Percentiles rank a stretch among this genome's conserved stretches.
Conservation (phyloP, 2,329 filamentous ascomycete species). For the Gaeumannomyces sp. region DNA sequence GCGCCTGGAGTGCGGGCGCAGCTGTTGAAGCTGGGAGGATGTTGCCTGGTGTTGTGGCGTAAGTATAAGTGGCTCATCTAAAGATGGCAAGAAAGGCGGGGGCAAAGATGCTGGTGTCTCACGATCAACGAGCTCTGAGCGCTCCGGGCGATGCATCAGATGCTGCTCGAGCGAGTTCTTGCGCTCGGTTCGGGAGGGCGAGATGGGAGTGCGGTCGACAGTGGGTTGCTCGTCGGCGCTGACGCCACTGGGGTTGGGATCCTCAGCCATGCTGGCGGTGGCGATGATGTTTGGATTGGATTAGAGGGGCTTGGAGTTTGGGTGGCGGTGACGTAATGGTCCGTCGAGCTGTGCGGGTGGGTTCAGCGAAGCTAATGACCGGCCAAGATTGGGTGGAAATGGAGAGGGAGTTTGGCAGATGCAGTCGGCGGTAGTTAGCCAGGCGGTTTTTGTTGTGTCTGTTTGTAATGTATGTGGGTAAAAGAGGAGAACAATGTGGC, state of each 20-base stretch:
- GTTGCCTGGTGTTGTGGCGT: slow-evolving; percentile 53
- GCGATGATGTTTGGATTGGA: background rate
- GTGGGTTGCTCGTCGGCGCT: slow-evolving; percentile 18
- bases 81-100: slow-evolving; percentile 13
- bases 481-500: background rate
- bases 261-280: slow-evolving; percentile 26
- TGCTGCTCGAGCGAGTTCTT: slow-evolving; percentile 69
- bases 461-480: no score
- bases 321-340: background rate
- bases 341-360: no score
- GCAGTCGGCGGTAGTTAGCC: no score
- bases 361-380: no score
- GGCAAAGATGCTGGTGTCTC: slow-evolving; percentile 23
- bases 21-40: slow-evolving; percentile 76
- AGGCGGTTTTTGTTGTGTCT: no score
- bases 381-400: background rate
- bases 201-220: slow-evolving; percentile 55
- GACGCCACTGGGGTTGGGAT: slow-evolving; percentile 18
- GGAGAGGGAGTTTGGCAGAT: no score
- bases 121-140: slow-evolving; percentile 76
- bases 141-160: slow-evolving; percentile 65
- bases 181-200: slow-evolving; percentile 44
- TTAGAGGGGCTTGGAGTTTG: background rate
- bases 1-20: slow-evolving; percentile 71
- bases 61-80: background rate